Evolutionary conservation across 139 green algal species (phyloP), one percentile per base, ranked within the genome.

Genomic region (Coccomyxa sp.): DNA sequence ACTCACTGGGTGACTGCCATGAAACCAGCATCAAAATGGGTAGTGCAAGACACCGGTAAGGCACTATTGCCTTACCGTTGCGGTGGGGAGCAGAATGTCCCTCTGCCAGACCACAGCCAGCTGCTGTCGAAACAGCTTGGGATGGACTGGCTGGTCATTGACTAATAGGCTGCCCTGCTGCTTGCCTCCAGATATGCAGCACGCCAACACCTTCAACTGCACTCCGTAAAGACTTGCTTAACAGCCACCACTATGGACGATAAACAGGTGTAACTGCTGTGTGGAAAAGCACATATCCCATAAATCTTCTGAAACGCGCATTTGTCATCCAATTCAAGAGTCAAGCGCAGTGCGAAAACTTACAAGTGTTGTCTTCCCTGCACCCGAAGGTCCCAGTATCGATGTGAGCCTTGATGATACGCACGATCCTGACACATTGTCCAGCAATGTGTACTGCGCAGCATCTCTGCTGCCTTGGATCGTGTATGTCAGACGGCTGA

Each of bases 141-240:
- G 58, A 25, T 28, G 1, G 0, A 67, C 58, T 4, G 85, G 84
- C 17, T 28, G 25, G 21, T 88, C 90, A 77, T 94, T 92, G 51
- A 95, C 87, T 32, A 89, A 38, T 45, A 95, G 81, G 23, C 82
- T 38, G 0, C 92, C 92, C 13, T 82, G n/a, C 15, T 85, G 60
- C 31, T 63, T 28, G 76, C 76, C 76, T n/a, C 76, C 78, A 77
- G 71, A 82, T 21, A 81, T 67, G 66, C 90, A 86, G 68, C 82
- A 83, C 0, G 92, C 92, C 32, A 95, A 78, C 25, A 94, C 79
- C 59, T 95, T 92, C 16, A 95, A 82, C 91, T 95, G 88, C 82
- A 60, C 12, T 23, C 66, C 66, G 9, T 27, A 9, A 31, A 77
- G 21, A 71, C 7, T 21, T 71, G 9, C 63, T 71, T 71, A 3